Percentiles rank a stretch among this genome's conserved stretches.
These are phyloP conservation scores for Kodamaea alishanica DNA, from an alignment of 1,139 yeast species.

Conservation along the genomic window DNA sequence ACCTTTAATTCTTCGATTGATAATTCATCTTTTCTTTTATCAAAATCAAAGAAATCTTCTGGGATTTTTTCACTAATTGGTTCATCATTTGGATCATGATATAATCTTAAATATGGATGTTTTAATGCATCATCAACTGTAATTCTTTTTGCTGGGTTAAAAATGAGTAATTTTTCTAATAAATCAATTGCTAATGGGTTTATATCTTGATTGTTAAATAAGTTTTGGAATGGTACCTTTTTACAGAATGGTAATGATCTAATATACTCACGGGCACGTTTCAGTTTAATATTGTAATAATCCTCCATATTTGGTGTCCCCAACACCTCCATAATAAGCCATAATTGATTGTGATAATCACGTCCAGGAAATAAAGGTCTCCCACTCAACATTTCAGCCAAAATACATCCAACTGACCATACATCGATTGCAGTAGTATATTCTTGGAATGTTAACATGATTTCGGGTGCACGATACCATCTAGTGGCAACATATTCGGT, in stretches of 20 bases:
- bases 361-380: slow-evolving; percentile 91
- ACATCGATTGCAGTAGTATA: slow-evolving; percentile 94
- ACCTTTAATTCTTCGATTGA: slow-evolving; percentile 66
- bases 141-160: slow-evolving; percentile 76
- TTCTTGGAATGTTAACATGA: slow-evolving; percentile 90
- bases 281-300: slow-evolving; percentile 71
- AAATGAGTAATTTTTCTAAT: slow-evolving; percentile 67
- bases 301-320: slow-evolving; percentile 90
- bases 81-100: slow-evolving; percentile 83
- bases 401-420: slow-evolving; percentile 95
- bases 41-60: slow-evolving; percentile 78
- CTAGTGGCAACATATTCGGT: slow-evolving; percentile 97
- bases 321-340: slow-evolving; percentile 79
- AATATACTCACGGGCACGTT: slow-evolving; percentile 84
- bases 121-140: slow-evolving; percentile 75
- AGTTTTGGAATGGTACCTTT: slow-evolving; percentile 45
- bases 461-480: slow-evolving; percentile 97
- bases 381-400: slow-evolving; percentile 87
- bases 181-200: slow-evolving; percentile 78
- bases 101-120: slow-evolving; percentile 77
- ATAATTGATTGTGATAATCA: slow-evolving; percentile 87
- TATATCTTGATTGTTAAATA: slow-evolving; percentile 15
- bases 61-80: slow-evolving; percentile 74
- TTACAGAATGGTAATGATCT: slow-evolving; percentile 65
- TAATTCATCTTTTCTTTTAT: slow-evolving; percentile 67